phyloP scores from a whole-genome alignment of 345 rosid species.

The Salix koriyanagi region DNA sequence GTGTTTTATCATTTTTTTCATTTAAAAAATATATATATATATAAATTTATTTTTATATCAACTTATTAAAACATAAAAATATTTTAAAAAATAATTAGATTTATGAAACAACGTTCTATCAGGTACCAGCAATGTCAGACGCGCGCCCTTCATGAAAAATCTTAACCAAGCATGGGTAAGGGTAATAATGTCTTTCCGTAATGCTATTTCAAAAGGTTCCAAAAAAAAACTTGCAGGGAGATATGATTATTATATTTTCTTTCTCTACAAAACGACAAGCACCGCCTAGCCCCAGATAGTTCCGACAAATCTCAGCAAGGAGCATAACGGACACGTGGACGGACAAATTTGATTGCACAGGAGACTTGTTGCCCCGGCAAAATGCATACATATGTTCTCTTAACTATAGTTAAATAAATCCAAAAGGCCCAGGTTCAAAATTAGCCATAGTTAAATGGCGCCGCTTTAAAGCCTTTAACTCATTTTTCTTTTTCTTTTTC shows the following conservation, averaged over 20 bases:
- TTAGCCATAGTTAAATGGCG: conserved; percentile 17
- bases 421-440: not conserved
- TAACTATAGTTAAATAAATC: conserved; percentile 8
- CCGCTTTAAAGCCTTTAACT: conserved; percentile 11
- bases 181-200: not conserved
- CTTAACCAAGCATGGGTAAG: not conserved
- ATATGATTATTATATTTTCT: not conserved
- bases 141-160: not conserved
- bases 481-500: not conserved
- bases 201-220: not conserved
- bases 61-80: too few relatives aligned
- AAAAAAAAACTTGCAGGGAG: conserved; percentile 1
- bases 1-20: too few relatives aligned
- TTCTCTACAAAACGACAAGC: conserved; percentile 42
- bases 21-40: too few relatives aligned
- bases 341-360: conserved; percentile 21
- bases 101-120: too few relatives aligned
- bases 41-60: too few relatives aligned
- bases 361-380: not conserved
- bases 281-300: conserved; percentile 47
- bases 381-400: conserved; percentile 3
- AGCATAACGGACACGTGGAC: conserved; percentile 39
- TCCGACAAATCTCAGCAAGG: conserved; percentile 46
- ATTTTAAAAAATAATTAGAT: too few relatives aligned
- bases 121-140: too few relatives aligned